Conservation (phyloP, 2,329 filamentous ascomycete species). For the Epichloe brachyelytri region DNA sequence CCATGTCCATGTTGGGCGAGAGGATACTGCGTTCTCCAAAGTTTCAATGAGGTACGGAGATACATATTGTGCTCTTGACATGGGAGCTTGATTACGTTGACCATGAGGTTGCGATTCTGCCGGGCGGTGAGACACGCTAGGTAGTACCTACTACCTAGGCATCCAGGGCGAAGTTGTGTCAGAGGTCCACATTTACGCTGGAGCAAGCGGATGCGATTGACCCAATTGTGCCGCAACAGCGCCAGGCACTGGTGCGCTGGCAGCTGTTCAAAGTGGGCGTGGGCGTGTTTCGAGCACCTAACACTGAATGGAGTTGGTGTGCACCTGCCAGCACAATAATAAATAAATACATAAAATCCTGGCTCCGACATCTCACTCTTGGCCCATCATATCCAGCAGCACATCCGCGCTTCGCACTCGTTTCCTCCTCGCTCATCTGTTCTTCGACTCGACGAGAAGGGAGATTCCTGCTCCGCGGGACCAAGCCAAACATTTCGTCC, state of each 20-base stretch:
- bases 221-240: no score
- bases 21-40: not conserved
- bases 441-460: slow-evolving; percentile 3
- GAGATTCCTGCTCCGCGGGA: slow-evolving; percentile 11
- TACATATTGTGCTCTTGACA: not conserved
- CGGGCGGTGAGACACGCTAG: slow-evolving; percentile 14
- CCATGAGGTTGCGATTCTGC: slow-evolving; percentile 10
- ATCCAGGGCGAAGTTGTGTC: not conserved
- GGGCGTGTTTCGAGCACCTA: not conserved
- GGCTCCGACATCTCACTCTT: slow-evolving; percentile 18
- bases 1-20: slow-evolving; percentile 36
- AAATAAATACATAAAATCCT: slow-evolving; percentile 5
- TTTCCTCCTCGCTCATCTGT: slow-evolving; percentile 9
- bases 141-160: no score
- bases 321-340: slow-evolving; percentile 1
- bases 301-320: no score
- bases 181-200: slow-evolving; percentile 4
- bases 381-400: slow-evolving; percentile 5
- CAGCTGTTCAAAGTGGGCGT: not conserved
- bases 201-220: not conserved
- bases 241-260: no score
- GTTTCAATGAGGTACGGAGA: no score
- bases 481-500: slow-evolving; percentile 12
- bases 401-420: slow-evolving; percentile 5
- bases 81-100: not conserved